Evolutionary conservation across 2,329 filamentous ascomycete species (phyloP).

Genomic region (Tolypocladium tropicale): DNA sequence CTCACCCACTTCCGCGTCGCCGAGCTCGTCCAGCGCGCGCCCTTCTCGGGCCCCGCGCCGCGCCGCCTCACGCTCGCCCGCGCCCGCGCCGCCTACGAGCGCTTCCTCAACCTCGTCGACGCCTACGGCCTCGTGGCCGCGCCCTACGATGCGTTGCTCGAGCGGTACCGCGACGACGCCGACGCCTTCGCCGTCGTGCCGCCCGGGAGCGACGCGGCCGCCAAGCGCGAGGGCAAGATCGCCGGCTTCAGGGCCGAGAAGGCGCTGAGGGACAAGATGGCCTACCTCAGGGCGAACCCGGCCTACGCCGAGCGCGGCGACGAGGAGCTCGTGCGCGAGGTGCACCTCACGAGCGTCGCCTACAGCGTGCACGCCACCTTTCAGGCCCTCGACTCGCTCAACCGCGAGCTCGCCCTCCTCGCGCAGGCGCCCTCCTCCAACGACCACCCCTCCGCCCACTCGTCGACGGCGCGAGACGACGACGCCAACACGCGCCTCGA

Average conservation of each 20-base stretch:
- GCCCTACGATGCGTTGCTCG: conserved; percentile 58
- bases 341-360: conserved; percentile 66
- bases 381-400: conserved; percentile 76
- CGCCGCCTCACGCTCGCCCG: conserved; percentile 52
- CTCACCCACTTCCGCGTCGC: conserved; percentile 69
- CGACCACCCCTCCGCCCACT: conserved; percentile 25
- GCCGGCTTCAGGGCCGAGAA: conserved; percentile 77
- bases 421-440: conserved; percentile 55
- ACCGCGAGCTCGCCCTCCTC: conserved; percentile 75
- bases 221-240: conserved; percentile 75
- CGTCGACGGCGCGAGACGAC: conserved; percentile 24
- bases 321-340: conserved; percentile 70
- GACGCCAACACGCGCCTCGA: conserved; percentile 59
- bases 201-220: conserved; percentile 45
- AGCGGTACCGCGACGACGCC: conserved; percentile 62
- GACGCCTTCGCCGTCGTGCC: conserved; percentile 63
- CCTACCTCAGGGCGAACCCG: conserved; percentile 37
- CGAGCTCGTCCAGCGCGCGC: conserved; percentile 64
- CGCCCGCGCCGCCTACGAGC: conserved; percentile 64
- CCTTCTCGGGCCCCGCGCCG: conserved; percentile 38
- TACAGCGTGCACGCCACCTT: conserved; percentile 73
- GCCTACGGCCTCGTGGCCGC: conserved; percentile 62
- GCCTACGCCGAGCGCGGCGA: conserved; percentile 56
- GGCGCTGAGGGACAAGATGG: conserved; percentile 71
- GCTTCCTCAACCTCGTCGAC: conserved; percentile 67